These are phyloP conservation scores for Diaporthe eres DNA, from an alignment of 2,329 filamentous ascomycete genomes.

Conservation along the genomic window DNA sequence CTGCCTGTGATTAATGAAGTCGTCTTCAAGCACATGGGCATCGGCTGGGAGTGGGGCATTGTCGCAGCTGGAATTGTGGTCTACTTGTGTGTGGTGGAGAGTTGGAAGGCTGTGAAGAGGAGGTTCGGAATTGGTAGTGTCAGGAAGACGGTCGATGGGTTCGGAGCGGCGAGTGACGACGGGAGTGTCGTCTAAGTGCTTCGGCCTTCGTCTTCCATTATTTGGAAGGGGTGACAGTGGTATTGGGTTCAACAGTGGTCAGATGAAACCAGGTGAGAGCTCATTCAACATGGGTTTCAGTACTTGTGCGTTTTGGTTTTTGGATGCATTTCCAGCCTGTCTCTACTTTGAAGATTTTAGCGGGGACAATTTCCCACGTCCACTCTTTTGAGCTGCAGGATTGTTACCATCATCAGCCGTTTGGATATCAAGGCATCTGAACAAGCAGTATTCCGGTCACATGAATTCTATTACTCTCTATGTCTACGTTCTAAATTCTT, in stretches of 20 bases:
- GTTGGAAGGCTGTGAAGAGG: conserved; percentile 77
- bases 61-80: conserved; percentile 70
- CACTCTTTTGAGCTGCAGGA: not conserved
- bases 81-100: conserved; percentile 76
- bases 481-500: not conserved
- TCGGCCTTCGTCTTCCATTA: not conserved
- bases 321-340: not conserved
- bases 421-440: not conserved
- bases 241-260: not conserved
- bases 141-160: conserved; percentile 11
- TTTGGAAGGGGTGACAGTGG: not conserved
- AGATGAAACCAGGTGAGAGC: not conserved
- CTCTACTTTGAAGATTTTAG: not conserved
- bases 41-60: conserved; percentile 81
- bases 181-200: conserved; percentile 10
- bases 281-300: conserved; percentile 21
- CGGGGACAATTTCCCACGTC: not conserved
- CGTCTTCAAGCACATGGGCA: conserved; percentile 79
- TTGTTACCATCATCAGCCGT: not conserved
- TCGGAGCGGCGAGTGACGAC: conserved; percentile 8
- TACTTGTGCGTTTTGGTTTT: not conserved
- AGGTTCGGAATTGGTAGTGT: conserved; percentile 8
- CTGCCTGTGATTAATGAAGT: conserved; percentile 75
- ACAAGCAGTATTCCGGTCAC: not conserved
- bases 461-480: conserved; percentile 21